Percentiles rank a stretch among this genome's conserved stretches.
Conservation (phyloP, 208 protist genomes). For the Crithidia brevicula region DNA sequence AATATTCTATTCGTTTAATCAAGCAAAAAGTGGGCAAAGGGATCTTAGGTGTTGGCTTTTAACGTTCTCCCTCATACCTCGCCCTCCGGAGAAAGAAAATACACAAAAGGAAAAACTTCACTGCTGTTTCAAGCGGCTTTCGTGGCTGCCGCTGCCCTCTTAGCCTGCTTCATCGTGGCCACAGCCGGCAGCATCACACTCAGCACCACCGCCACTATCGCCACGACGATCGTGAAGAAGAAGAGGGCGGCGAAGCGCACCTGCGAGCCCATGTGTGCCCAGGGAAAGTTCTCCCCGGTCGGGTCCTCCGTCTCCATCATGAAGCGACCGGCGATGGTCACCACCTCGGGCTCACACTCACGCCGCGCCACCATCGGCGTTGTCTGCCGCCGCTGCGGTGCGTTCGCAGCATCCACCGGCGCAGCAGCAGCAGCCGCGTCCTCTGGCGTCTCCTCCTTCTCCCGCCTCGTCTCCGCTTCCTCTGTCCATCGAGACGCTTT, state of each 20-base stretch:
- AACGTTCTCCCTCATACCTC: too few relatives aligned
- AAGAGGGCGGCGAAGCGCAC: conserved; percentile 23
- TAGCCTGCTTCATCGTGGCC: background rate
- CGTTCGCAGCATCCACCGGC: conserved; percentile 2
- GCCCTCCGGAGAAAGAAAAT: too few relatives aligned
- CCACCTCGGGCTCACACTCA: conserved; percentile 27
- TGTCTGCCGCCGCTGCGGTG: conserved; percentile 12
- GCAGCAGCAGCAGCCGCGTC: background rate
- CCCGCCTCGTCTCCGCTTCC: too few relatives aligned
- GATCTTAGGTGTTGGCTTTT: too few relatives aligned
- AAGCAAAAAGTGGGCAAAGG: too few relatives aligned
- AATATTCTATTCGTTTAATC: too few relatives aligned
- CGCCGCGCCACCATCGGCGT: conserved; percentile 30
- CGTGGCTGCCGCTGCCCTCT: background rate
- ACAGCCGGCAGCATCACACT: conserved; percentile 9
- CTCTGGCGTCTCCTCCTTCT: too few relatives aligned
- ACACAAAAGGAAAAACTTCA: too few relatives aligned
- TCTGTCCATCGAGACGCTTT: too few relatives aligned
- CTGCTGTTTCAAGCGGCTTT: too few relatives aligned
- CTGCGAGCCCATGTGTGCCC: conserved; percentile 18
- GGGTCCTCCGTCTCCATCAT: conserved; percentile 51
- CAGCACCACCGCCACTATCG: conserved; percentile 10
- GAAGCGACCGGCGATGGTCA: conserved; percentile 43
- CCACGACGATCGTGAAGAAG: conserved; percentile 24
- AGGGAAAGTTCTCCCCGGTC: conserved; percentile 37